phyloP scores from a whole-genome alignment of 352 stramenopile genomes.

The Globisporangium canariense region DNA sequence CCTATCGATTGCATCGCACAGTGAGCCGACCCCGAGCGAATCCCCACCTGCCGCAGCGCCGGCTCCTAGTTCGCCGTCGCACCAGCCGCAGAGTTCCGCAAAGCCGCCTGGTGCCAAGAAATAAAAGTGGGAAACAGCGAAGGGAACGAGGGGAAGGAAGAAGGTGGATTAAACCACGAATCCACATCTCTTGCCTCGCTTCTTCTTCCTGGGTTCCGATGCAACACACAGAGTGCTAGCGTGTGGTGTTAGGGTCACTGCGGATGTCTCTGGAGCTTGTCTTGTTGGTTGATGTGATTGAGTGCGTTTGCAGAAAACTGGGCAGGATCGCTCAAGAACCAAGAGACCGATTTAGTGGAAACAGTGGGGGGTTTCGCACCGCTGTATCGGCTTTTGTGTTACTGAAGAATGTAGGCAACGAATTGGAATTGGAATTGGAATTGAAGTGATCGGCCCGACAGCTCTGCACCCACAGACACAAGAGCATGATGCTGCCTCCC shows the following conservation, averaged over 20 bases:
- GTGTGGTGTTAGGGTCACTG: too few species aligned
- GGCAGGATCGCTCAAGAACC: not conserved
- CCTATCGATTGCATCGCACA: not conserved
- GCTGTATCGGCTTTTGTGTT: too few species aligned
- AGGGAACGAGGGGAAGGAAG: not conserved
- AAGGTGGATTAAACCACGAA: not conserved
- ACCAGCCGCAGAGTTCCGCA: constrained; percentile 1
- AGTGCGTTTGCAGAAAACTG: not conserved
- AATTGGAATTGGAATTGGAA: too few species aligned
- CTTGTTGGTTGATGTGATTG: not conserved
- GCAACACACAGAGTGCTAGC: not conserved
- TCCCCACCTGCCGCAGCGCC: not conserved
- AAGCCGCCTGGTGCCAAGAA: constrained; percentile 4
- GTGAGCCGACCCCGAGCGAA: constrained; percentile 17
- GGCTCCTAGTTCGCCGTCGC: constrained; percentile 9
- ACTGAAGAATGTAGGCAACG: too few species aligned
- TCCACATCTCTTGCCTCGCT: not conserved
- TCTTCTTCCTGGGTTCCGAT: not conserved
- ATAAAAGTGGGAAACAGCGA: not conserved
- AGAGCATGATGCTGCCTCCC: constrained; percentile 39
- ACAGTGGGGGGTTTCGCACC: not conserved
- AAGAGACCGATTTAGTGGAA: not conserved
- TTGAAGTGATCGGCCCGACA: too few species aligned
- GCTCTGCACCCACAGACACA: not conserved
- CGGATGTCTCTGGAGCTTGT: not conserved